Conservation (phyloP, 139 green algal genomes). For the Micromonas pusilla region DNA sequence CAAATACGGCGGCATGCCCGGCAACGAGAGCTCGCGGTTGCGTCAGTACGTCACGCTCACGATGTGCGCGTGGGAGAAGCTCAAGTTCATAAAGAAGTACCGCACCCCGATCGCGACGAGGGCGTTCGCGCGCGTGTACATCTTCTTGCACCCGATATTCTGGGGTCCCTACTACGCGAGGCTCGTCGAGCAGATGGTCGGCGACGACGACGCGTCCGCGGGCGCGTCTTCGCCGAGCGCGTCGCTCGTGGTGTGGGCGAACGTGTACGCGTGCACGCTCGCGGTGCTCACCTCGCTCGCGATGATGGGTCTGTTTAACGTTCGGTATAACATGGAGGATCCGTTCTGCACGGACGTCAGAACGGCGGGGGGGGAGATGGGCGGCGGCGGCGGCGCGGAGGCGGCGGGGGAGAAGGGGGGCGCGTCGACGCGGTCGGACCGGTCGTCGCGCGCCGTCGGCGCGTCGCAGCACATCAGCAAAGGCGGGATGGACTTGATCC, state of each 20-base stretch:
- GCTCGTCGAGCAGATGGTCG: neutral
- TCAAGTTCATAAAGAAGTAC: constrained; percentile 19
- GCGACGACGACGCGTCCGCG: neutral
- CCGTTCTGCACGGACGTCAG: neutral
- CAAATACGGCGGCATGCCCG: constrained; percentile 20
- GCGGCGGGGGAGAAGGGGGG: neutral
- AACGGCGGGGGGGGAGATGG: neutral
- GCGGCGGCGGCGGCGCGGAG: too few relatives aligned
- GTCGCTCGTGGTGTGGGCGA: neutral
- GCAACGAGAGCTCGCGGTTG: constrained; percentile 20
- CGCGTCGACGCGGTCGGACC: neutral
- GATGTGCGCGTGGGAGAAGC: constrained; percentile 8
- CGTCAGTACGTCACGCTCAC: neutral
- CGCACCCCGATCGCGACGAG: constrained; percentile 14
- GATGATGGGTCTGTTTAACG: constrained; percentile 21
- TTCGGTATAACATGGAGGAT: constrained; percentile 16
- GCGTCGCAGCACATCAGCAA: neutral
- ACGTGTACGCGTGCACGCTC: constrained; percentile 11
- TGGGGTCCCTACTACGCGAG: constrained; percentile 24
- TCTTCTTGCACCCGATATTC: constrained; percentile 13
- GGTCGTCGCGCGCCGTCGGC: neutral
- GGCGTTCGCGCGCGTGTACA: constrained; percentile 23
- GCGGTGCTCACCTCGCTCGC: constrained; percentile 12
- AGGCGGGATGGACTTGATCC: neutral
- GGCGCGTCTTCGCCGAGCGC: neutral